phyloP scores from a whole-genome alignment of 1,139 yeast genomes.

The Sugiyamaella grinbergsii region DNA sequence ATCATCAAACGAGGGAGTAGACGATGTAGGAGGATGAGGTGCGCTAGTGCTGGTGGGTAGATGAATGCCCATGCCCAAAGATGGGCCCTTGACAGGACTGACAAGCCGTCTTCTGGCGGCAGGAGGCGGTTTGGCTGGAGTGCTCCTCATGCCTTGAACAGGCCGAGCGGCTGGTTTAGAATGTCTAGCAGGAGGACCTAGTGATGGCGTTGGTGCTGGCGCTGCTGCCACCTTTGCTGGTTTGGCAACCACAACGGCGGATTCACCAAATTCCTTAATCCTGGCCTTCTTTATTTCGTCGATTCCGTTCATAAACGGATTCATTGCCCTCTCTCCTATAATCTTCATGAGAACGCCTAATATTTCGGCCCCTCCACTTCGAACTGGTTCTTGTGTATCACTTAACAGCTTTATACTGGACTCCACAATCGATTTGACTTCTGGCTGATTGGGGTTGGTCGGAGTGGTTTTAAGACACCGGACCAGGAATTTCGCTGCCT shows the following conservation, averaged over 20 bases:
- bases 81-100: constrained; percentile 24
- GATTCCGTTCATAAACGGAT: constrained; percentile 59
- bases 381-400: constrained; percentile 84
- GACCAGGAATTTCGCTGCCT: constrained; percentile 63
- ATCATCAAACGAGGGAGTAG: constrained; percentile 1
- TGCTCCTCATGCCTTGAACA: constrained; percentile 21
- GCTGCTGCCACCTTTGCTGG: constrained; percentile 32
- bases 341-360: constrained; percentile 84
- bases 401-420: constrained; percentile 61
- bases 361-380: constrained; percentile 76
- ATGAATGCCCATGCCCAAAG: no score
- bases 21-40: neutral
- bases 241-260: constrained; percentile 57
- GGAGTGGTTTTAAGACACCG: constrained; percentile 61
- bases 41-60: no score
- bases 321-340: constrained; percentile 71
- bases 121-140: constrained; percentile 25
- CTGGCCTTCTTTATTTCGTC: constrained; percentile 72
- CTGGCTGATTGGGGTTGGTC: constrained; percentile 53
- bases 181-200: constrained; percentile 21
- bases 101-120: constrained; percentile 21
- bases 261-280: constrained; percentile 60
- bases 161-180: constrained; percentile 25
- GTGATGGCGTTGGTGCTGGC: constrained; percentile 30
- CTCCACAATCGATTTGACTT: constrained; percentile 59